Conservation (phyloP, 106 monocot species). For the Gastrodia elata region DNA sequence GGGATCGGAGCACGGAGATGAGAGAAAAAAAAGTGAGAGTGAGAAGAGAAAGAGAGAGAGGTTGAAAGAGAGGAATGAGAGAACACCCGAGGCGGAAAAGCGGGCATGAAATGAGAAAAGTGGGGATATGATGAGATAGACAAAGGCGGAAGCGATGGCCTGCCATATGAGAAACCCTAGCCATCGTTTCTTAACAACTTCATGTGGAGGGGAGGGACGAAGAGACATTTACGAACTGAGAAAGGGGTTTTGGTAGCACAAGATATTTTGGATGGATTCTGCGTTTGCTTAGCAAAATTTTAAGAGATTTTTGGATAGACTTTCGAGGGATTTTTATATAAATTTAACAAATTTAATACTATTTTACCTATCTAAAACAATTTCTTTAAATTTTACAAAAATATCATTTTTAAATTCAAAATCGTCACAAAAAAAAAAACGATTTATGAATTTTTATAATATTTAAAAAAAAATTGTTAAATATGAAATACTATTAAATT, state of each 20-base stretch:
- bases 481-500: no score
- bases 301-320: no score
- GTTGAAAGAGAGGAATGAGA: constrained; percentile 17
- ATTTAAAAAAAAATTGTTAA: no score
- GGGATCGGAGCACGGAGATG: constrained; percentile 26
- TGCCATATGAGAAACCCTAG: constrained; percentile 86
- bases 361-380: no score
- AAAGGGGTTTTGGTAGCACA: not conserved
- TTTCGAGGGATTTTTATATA: no score
- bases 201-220: constrained; percentile 13
- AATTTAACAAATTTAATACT: no score
- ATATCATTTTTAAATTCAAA: no score
- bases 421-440: no score
- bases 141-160: constrained; percentile 29
- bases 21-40: constrained; percentile 18
- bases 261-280: no score
- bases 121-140: constrained; percentile 29
- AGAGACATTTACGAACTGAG: not conserved
- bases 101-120: constrained; percentile 11
- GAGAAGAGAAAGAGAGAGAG: constrained; percentile 26
- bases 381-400: no score
- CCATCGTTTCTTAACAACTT: constrained; percentile 55
- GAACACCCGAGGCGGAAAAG: constrained; percentile 12
- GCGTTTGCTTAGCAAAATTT: no score
- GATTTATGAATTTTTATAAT: no score